Percentiles rank a stretch among this genome's conserved stretches.
phyloP scores from a whole-genome alignment of 495 filamentous ascomycete species.

The Patellaria atrata region DNA sequence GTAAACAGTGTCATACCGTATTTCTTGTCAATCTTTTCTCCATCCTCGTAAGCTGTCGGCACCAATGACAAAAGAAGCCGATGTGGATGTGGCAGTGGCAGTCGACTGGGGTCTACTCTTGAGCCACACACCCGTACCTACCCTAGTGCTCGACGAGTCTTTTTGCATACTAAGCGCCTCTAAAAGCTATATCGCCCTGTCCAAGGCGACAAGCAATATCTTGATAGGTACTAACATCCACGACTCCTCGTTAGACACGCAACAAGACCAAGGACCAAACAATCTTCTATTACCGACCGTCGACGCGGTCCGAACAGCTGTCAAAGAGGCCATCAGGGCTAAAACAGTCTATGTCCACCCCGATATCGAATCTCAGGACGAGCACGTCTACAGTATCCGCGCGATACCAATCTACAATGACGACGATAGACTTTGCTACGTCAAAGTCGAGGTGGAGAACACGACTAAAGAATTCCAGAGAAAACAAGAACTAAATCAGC shows the following conservation, averaged over 20 bases:
- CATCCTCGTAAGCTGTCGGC: too few species aligned
- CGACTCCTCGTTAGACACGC: too few species aligned
- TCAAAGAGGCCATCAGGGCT: constrained; percentile 3
- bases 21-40: too few species aligned
- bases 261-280: too few species aligned
- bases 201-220: too few species aligned
- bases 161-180: neutral
- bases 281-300: too few species aligned
- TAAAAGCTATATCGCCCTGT: too few species aligned
- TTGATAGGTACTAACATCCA: too few species aligned
- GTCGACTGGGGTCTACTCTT: neutral
- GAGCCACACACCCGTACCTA: neutral
- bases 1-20: too few species aligned
- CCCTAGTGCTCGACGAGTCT: neutral
- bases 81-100: too few species aligned
- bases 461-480: constrained; percentile 10
- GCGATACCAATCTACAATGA: constrained; percentile 10
- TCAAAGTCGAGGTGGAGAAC: constrained; percentile 13
- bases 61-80: too few species aligned
- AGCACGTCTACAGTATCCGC: constrained; percentile 9
- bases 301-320: constrained; percentile 6
- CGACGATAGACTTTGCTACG: constrained; percentile 8
- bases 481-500: constrained; percentile 23
- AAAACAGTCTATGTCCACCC: constrained; percentile 3
- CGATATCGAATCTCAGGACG: constrained; percentile 1